A percentile compares a stretch with the other conserved stretches of the same genome.
Evolutionary conservation across 306 rosid genomes (phyloP).

Genomic region (Cucurbita maxima): DNA sequence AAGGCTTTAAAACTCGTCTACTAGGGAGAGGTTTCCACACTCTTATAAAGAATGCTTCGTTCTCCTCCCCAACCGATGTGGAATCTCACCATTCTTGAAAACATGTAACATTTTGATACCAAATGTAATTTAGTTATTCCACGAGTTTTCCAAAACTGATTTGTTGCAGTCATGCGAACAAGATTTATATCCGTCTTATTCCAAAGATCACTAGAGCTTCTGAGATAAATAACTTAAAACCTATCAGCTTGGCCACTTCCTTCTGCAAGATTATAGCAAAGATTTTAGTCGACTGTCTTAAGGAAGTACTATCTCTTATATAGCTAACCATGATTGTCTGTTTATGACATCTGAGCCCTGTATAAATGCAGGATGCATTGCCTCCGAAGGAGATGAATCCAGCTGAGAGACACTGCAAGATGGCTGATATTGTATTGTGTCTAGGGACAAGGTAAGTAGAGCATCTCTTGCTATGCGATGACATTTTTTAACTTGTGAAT

Average conservation of each 20-base stretch:
- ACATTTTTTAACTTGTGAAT: not conserved
- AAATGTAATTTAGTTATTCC: not conserved
- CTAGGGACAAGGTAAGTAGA: slow-evolving; percentile 77
- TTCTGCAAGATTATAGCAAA: not conserved
- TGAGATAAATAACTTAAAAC: not conserved
- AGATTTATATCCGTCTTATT: not conserved
- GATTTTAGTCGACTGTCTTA: not conserved
- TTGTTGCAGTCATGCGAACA: not conserved
- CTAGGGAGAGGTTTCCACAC: too few relatives aligned
- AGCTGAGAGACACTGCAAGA: slow-evolving; percentile 90
- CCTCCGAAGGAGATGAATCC: slow-evolving; percentile 90
- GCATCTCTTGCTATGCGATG: too few relatives aligned
- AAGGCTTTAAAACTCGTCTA: too few relatives aligned
- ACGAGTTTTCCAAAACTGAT: not conserved
- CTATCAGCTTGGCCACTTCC: not conserved
- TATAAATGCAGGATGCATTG: slow-evolving; percentile 66
- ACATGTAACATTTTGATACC: not conserved
- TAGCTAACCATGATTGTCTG: not conserved
- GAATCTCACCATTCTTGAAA: not conserved
- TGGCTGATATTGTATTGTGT: slow-evolving; percentile 91
- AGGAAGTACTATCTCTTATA: not conserved
- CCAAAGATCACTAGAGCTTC: not conserved
- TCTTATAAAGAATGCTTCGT: too few relatives aligned
- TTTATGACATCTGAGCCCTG: slow-evolving; percentile 6
- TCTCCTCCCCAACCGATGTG: too few relatives aligned